A percentile compares a stretch with the other conserved stretches of the same genome.
These are phyloP conservation scores for Saccharomyces hybrid DNA, from an alignment of 1,139 yeast genomes.

Conservation along the genomic window DNA sequence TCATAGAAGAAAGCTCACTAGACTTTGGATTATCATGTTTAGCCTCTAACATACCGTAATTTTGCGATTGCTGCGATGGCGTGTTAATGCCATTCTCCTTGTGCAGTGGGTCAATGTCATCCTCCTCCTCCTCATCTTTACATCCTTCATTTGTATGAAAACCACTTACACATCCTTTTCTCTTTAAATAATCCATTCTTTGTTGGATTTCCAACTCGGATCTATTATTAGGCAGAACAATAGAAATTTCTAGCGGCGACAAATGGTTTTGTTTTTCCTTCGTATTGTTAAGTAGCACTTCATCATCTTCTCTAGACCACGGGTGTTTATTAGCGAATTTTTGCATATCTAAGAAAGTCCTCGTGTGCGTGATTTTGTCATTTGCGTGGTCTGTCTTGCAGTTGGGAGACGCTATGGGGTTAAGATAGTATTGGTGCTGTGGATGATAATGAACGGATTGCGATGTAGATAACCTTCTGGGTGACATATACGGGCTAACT, in stretches of 20 bases:
- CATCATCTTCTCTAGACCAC: slow-evolving; percentile 50
- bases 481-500: slow-evolving; percentile 7
- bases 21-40: background rate
- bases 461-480: slow-evolving; percentile 9
- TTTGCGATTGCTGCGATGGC: background rate
- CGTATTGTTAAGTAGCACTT: slow-evolving; percentile 47
- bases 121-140: background rate
- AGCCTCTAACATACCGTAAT: background rate
- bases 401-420: background rate
- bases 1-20: background rate
- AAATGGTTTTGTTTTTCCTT: slow-evolving; percentile 43
- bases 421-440: background rate
- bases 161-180: slow-evolving; percentile 6
- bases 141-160: slow-evolving; percentile 2
- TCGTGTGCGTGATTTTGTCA: background rate
- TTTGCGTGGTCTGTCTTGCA: background rate
- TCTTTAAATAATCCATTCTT: slow-evolving; percentile 48
- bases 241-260: slow-evolving; percentile 65
- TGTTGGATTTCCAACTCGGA: slow-evolving; percentile 67
- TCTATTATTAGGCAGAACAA: slow-evolving; percentile 55
- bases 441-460: background rate
- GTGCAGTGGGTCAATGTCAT: background rate
- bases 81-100: background rate
- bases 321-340: slow-evolving; percentile 1
- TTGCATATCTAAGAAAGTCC: slow-evolving; percentile 3